Percentiles rank a stretch among this genome's conserved stretches.
Conservation (phyloP, 371 early-diverging fungal species). For the Lichtheimia ornata region DNA sequence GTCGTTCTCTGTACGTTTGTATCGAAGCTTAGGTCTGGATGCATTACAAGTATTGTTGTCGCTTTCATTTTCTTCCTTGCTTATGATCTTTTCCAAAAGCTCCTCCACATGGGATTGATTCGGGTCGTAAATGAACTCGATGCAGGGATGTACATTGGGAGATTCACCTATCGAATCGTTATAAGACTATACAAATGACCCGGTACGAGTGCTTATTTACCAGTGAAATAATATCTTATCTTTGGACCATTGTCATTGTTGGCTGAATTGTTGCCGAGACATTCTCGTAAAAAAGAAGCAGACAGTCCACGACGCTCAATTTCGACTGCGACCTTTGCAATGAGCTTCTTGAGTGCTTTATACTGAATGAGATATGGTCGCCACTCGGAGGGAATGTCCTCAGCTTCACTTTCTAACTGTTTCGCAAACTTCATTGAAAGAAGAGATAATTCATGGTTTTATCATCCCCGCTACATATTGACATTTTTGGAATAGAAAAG, state of each 20-base stretch:
- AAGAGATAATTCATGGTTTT: too few species aligned
- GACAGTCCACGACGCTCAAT: slow-evolving; percentile 62
- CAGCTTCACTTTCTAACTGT: slow-evolving; percentile 66
- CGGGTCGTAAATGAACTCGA: slow-evolving; percentile 40
- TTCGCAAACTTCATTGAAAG: slow-evolving; percentile 76
- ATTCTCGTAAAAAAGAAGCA: slow-evolving; percentile 49
- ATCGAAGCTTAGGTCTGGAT: slow-evolving; percentile 26
- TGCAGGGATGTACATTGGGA: slow-evolving; percentile 44
- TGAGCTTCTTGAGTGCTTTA: slow-evolving; percentile 65
- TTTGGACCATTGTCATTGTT: slow-evolving; percentile 27
- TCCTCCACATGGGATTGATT: slow-evolving; percentile 24
- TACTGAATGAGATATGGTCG: slow-evolving; percentile 68
- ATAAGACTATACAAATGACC: background rate
- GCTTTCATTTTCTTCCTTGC: background rate
- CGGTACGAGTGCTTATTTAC: slow-evolving; percentile 24
- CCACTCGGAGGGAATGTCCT: slow-evolving; percentile 71
- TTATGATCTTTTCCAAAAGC: slow-evolving; percentile 13
- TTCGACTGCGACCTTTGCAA: slow-evolving; percentile 67
- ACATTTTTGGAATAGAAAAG: too few species aligned
- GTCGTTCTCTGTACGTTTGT: slow-evolving; percentile 32
- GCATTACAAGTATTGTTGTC: background rate
- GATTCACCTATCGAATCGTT: slow-evolving; percentile 28
- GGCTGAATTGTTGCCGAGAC: slow-evolving; percentile 33
- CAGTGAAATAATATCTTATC: slow-evolving; percentile 58
- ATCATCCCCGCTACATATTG: too few species aligned